phyloP scores from a whole-genome alignment of 345 rosid genomes.

The Cardamine resedifolia region DNA sequence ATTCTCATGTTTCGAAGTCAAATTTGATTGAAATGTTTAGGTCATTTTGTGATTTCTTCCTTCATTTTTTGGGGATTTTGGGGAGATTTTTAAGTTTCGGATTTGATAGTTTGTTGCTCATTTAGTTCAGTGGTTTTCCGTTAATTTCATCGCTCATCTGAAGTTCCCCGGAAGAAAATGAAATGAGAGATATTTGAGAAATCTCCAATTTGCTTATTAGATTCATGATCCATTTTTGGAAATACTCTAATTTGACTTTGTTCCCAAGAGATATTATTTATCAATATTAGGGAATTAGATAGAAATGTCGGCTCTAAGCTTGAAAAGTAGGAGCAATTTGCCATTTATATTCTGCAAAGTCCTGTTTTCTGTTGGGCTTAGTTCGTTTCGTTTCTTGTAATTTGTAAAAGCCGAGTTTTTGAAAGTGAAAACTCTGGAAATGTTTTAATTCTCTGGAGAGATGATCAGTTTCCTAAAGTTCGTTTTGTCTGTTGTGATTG shows the following conservation, averaged over 20 bases:
- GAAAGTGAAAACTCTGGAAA: too few species aligned
- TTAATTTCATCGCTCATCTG: background rate
- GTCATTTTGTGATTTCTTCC: background rate
- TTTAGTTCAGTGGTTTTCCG: background rate
- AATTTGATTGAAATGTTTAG: background rate
- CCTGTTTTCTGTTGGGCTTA: too few species aligned
- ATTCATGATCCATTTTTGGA: slow-evolving; percentile 11
- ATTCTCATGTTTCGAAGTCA: background rate
- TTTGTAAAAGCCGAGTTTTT: background rate
- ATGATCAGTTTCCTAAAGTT: slow-evolving; percentile 2
- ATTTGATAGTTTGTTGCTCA: background rate
- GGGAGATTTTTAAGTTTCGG: background rate
- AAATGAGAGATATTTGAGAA: background rate
- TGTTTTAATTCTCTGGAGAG: too few species aligned
- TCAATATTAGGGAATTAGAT: background rate
- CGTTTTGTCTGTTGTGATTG: background rate
- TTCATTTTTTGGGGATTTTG: background rate
- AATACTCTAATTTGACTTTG: background rate
- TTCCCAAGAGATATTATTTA: background rate
- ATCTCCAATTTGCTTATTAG: slow-evolving; percentile 18
- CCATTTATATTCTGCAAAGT: background rate
- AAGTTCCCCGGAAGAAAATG: background rate
- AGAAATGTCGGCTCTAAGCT: background rate
- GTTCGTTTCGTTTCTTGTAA: too few species aligned
- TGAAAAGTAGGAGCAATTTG: too few species aligned